Percentiles rank a stretch among this genome's conserved stretches.
Evolutionary conservation across 2,329 filamentous ascomycete species (phyloP).

Genomic region (Xylariaceae sp.): DNA sequence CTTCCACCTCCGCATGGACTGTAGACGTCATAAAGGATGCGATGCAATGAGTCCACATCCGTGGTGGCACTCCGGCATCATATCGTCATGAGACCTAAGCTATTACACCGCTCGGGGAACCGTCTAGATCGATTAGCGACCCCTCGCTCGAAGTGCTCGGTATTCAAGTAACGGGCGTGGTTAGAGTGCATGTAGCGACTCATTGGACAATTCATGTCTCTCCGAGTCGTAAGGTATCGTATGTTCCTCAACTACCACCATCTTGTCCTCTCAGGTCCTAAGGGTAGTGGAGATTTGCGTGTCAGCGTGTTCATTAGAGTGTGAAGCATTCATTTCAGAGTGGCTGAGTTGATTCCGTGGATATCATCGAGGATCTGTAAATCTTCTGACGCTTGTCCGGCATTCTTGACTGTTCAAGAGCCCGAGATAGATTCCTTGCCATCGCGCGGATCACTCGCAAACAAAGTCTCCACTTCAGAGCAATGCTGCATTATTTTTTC

Average conservation of each 20-base stretch:
- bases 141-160: neutral
- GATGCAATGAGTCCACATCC: neutral
- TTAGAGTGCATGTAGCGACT: neutral
- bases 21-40: slow-evolving; percentile 5
- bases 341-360: slow-evolving; percentile 8
- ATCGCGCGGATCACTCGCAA: slow-evolving; percentile 11
- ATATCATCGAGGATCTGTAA: slow-evolving; percentile 10
- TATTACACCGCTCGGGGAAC: slow-evolving; percentile 5
- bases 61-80: neutral
- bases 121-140: neutral
- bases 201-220: neutral
- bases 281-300: slow-evolving; percentile 6
- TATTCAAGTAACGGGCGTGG: slow-evolving; percentile 1
- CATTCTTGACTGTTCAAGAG: slow-evolving; percentile 22
- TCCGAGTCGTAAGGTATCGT: slow-evolving; percentile 7
- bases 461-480: slow-evolving; percentile 14
- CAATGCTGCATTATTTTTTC: slow-evolving; percentile 1
- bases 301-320: slow-evolving; percentile 14
- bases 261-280: slow-evolving; percentile 18
- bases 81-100: slow-evolving; percentile 4
- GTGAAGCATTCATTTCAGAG: slow-evolving; percentile 1
- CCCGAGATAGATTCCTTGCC: slow-evolving; percentile 17
- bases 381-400: slow-evolving; percentile 26
- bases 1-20: neutral
- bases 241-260: slow-evolving; percentile 9